These are phyloP conservation scores for Aegilops tauschii DNA, from an alignment of 176 grass and related monocot species.

Conservation along the genomic window DNA sequence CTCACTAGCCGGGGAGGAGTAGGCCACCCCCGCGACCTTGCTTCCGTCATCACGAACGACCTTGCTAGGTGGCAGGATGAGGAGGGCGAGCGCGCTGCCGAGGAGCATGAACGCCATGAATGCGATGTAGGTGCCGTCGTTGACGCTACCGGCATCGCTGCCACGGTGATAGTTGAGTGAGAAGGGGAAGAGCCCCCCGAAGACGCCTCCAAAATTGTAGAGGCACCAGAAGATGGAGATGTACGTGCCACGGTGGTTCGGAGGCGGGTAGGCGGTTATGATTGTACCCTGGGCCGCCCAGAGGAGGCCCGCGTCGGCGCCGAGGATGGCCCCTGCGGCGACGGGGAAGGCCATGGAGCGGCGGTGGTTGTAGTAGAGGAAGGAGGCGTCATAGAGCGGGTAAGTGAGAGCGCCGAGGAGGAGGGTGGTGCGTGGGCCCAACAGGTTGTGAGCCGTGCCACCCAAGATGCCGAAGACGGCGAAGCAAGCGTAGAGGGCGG, in stretches of 20 bases:
- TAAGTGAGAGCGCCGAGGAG: slow-evolving; percentile 57
- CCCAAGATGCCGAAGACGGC: slow-evolving; percentile 68
- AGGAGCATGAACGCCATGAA: slow-evolving; percentile 77
- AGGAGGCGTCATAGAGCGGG: slow-evolving; percentile 69
- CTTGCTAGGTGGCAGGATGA: slow-evolving; percentile 41
- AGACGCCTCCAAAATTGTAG: slow-evolving; percentile 83
- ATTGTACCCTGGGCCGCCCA: slow-evolving; percentile 79
- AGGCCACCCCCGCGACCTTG: no score
- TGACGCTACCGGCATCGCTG: slow-evolving; percentile 32
- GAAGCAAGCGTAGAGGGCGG: slow-evolving; percentile 76
- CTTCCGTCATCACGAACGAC: slow-evolving; percentile 75
- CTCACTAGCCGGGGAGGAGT: no score
- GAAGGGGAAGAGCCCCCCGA: slow-evolving; percentile 88
- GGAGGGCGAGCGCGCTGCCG: slow-evolving; percentile 44
- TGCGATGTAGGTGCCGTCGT: slow-evolving; percentile 72
- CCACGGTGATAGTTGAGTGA: slow-evolving; percentile 49
- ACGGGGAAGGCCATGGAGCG: slow-evolving; percentile 45
- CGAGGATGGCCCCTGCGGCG: slow-evolving; percentile 60
- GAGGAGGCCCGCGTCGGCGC: slow-evolving; percentile 63
- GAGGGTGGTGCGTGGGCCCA: slow-evolving; percentile 70
- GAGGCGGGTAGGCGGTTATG: slow-evolving; percentile 72
- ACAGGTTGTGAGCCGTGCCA: slow-evolving; percentile 66
- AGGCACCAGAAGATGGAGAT: slow-evolving; percentile 79
- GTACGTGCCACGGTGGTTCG: slow-evolving; percentile 60
- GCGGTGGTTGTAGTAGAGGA: slow-evolving; percentile 87